phyloP scores from a whole-genome alignment of 768 basidiomycete species.

The Grammothele lineata region DNA sequence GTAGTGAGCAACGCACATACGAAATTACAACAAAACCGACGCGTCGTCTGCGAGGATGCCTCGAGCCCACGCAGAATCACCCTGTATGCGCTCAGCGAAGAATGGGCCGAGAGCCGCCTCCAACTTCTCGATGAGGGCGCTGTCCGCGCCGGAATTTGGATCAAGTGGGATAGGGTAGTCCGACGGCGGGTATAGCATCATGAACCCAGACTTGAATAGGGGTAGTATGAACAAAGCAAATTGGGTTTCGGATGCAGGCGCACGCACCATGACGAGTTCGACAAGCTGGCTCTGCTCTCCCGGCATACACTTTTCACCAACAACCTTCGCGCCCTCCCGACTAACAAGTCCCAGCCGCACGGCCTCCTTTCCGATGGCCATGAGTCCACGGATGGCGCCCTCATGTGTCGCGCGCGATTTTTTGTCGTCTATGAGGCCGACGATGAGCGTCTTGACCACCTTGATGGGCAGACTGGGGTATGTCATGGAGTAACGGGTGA shows the following conservation, averaged over 20 bases:
- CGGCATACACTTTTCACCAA: conserved; percentile 59
- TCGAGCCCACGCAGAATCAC: conserved; percentile 63
- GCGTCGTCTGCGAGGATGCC: conserved; percentile 39
- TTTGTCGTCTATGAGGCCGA: conserved; percentile 71
- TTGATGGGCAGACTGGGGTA: conserved; percentile 85
- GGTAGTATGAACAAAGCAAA: neutral
- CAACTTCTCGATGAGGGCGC: conserved; percentile 41
- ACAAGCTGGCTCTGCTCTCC: conserved; percentile 45
- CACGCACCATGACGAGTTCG: conserved; percentile 55
- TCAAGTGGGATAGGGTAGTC: conserved; percentile 59
- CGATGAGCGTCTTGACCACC: conserved; percentile 89
- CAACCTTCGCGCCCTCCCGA: conserved; percentile 71
- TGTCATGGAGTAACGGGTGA: conserved; percentile 81
- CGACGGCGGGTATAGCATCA: conserved; percentile 52
- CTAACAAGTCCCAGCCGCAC: conserved; percentile 79
- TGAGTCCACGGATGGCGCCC: conserved; percentile 84
- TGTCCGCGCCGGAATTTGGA: conserved; percentile 42
- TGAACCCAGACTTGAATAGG: conserved; percentile 51
- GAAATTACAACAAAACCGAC: neutral
- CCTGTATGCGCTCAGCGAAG: conserved; percentile 51
- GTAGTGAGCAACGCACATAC: neutral
- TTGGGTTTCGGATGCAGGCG: neutral
- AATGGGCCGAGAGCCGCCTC: conserved; percentile 54
- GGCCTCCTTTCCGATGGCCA: conserved; percentile 82
- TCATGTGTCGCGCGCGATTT: conserved; percentile 81